Evolutionary conservation across 1,139 yeast species (phyloP).

Genomic region (Hemisphaericaspora xylanilytica): DNA sequence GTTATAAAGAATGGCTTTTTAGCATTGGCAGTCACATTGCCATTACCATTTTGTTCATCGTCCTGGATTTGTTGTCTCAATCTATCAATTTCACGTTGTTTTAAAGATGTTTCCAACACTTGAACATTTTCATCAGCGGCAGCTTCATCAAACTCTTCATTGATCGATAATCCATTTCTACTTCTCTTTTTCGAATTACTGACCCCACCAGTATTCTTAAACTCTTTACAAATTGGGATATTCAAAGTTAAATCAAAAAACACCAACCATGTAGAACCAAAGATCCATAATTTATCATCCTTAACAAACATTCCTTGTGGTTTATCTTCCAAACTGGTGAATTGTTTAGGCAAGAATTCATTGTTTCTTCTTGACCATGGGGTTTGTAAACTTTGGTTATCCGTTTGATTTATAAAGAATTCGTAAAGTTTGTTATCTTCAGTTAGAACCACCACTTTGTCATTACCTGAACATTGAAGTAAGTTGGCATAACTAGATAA

Average conservation of each 20-base stretch:
- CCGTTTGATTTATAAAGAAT: slow-evolving; percentile 40
- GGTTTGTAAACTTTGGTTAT: slow-evolving; percentile 46
- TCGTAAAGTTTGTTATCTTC: slow-evolving; percentile 76
- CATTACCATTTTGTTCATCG: slow-evolving; percentile 21
- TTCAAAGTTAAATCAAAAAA: slow-evolving; percentile 68
- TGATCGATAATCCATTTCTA: slow-evolving; percentile 60
- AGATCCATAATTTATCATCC: slow-evolving; percentile 61
- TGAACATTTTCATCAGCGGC: slow-evolving; percentile 30
- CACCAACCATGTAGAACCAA: slow-evolving; percentile 84
- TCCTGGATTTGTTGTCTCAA: slow-evolving; percentile 28
- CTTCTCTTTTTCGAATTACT: slow-evolving; percentile 49
- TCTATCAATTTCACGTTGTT: slow-evolving; percentile 31
- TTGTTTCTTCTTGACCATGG: slow-evolving; percentile 80
- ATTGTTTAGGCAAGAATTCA: slow-evolving; percentile 69
- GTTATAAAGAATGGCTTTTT: slow-evolving; percentile 69
- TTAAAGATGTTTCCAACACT: slow-evolving; percentile 29
- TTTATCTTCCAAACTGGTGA: slow-evolving; percentile 59
- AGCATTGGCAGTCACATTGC: slow-evolving; percentile 15
- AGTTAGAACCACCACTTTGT: slow-evolving; percentile 62
- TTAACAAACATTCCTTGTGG: slow-evolving; percentile 69
- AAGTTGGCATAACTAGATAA: slow-evolving; percentile 62
- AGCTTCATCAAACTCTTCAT: slow-evolving; percentile 33
- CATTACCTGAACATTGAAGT: slow-evolving; percentile 50
- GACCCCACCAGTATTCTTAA: slow-evolving; percentile 22
- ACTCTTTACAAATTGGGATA: slow-evolving; percentile 44